A percentile compares a stretch with the other conserved stretches of the same genome.
Conservation (phyloP, 202 grass and related monocot species). For the Dendrocalamus latiflorus region DNA sequence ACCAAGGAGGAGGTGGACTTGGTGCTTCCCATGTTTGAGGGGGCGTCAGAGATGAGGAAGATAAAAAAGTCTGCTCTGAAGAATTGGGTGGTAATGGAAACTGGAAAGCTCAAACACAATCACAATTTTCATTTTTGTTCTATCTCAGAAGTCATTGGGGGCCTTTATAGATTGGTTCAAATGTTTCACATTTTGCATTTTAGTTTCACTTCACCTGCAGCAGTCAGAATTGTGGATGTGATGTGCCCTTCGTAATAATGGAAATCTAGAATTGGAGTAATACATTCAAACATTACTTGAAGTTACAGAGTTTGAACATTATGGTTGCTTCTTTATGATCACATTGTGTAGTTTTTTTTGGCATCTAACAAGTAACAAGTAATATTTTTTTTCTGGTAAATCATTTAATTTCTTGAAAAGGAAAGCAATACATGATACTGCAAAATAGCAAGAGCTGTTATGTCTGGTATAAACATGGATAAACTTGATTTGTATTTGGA, state of each 20-base stretch:
- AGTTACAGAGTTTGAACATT: not conserved
- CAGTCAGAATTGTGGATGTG: too few relatives aligned
- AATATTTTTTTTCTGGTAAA: not conserved
- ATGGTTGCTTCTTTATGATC: not conserved
- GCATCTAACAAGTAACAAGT: not conserved
- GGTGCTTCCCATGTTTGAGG: slow-evolving; percentile 87
- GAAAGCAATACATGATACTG: not conserved
- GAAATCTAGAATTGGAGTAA: not conserved
- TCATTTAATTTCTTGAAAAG: not conserved
- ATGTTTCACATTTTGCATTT: not conserved
- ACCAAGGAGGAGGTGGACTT: slow-evolving; percentile 64
- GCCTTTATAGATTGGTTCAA: not conserved
- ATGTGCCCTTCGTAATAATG: not conserved
- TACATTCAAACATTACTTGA: not conserved
- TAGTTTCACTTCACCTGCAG: not conserved
- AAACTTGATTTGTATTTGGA: too few relatives aligned
- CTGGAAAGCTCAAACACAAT: not conserved
- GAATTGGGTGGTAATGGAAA: slow-evolving; percentile 91
- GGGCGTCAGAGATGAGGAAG: slow-evolving; percentile 63
- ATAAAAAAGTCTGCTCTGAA: slow-evolving; percentile 89
- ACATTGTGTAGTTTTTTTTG: not conserved
- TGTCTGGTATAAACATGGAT: too few relatives aligned
- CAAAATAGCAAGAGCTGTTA: not conserved
- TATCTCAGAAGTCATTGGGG: not conserved
- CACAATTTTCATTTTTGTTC: not conserved